These are phyloP conservation scores for Hericium coralloides DNA, from an alignment of 768 basidiomycete genomes.

Conservation along the genomic window DNA sequence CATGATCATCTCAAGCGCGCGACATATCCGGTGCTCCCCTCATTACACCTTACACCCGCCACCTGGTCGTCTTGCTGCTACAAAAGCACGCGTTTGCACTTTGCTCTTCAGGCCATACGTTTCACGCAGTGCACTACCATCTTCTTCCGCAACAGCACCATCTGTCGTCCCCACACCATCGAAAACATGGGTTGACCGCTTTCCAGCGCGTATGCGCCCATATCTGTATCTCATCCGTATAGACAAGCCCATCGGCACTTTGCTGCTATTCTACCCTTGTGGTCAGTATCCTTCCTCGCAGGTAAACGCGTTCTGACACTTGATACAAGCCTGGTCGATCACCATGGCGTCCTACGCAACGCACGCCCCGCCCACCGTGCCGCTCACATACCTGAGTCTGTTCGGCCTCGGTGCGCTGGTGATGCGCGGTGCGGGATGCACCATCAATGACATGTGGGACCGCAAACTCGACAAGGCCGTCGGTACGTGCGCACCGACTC, in stretches of 20 bases:
- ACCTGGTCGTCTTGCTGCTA: neutral
- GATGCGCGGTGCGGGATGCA: constrained; percentile 98
- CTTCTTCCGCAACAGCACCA: neutral
- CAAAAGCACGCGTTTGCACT: too few relatives aligned
- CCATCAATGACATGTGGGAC: constrained; percentile 99
- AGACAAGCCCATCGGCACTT: constrained; percentile 94
- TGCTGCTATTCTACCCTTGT: constrained; percentile 90
- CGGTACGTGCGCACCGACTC: constrained; percentile 41
- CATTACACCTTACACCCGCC: neutral
- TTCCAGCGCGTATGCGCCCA: constrained; percentile 54
- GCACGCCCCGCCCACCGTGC: constrained; percentile 53
- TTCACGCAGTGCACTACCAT: neutral
- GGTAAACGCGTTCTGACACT: neutral
- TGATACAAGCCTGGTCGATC: constrained; percentile 83
- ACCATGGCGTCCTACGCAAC: constrained; percentile 89
- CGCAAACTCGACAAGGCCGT: constrained; percentile 84
- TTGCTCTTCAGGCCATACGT: too few relatives aligned
- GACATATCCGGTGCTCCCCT: neutral
- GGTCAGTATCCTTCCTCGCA: constrained; percentile 40
- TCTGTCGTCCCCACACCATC: constrained; percentile 11
- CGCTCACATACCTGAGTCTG: constrained; percentile 67
- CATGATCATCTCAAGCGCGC: neutral
- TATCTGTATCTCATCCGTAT: constrained; percentile 83
- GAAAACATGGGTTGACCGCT: constrained; percentile 56
- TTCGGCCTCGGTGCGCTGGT: constrained; percentile 88